These are phyloP conservation scores for Rutstroemia sp. DNA, from an alignment of 2,329 filamentous ascomycete species.

Conservation along the genomic window DNA sequence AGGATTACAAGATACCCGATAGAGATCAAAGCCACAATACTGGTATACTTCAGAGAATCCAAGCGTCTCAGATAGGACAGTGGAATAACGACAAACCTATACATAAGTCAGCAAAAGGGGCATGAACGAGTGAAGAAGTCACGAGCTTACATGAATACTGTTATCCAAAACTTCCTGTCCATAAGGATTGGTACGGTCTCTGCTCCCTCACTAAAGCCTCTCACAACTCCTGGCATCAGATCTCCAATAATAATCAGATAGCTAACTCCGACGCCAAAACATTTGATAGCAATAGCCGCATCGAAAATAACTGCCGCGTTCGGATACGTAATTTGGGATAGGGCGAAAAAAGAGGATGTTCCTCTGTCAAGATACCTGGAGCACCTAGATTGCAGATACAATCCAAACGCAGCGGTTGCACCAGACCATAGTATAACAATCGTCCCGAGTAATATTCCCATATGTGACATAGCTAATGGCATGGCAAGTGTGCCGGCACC, in stretches of 20 bases:
- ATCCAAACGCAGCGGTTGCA: constrained; percentile 78
- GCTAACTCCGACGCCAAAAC: constrained; percentile 93
- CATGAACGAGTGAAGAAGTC: neutral
- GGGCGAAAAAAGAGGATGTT: constrained; percentile 85
- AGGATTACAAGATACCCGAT: constrained; percentile 92
- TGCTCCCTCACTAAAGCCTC: constrained; percentile 64
- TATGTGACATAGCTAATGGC: constrained; percentile 88
- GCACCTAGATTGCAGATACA: constrained; percentile 92
- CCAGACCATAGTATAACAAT: constrained; percentile 89
- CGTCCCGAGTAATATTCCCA: constrained; percentile 81
- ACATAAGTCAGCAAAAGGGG: constrained; percentile 9
- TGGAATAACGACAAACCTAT: constrained; percentile 82
- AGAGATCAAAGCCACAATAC: constrained; percentile 79
- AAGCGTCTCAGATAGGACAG: constrained; percentile 84
- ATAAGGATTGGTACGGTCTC: constrained; percentile 66
- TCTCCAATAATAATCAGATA: constrained; percentile 99
- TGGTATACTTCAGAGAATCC: constrained; percentile 96
- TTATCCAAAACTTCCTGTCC: constrained; percentile 95
- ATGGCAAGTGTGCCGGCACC: constrained; percentile 85
- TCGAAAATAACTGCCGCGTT: constrained; percentile 95
- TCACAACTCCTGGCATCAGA: constrained; percentile 89
- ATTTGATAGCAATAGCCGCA: constrained; percentile 92
- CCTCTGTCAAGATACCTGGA: constrained; percentile 88
- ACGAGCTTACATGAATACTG: constrained; percentile 72
- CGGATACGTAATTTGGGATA: constrained; percentile 94